These are phyloP conservation scores for Ananas comosus DNA, from an alignment of 176 grass and related monocot species.

Conservation along the genomic window DNA sequence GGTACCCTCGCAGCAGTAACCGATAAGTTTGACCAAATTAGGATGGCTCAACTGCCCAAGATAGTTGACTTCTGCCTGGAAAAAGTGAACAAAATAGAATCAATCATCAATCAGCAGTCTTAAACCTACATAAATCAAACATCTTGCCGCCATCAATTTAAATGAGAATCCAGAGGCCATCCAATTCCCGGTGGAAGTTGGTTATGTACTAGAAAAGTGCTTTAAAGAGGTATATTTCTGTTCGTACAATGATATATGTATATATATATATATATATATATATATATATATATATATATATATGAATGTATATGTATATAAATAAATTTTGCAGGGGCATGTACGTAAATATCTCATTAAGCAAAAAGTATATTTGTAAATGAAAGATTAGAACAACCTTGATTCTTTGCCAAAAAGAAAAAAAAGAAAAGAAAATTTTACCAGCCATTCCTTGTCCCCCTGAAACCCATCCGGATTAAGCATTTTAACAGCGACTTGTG, in stretches of 20 bases:
- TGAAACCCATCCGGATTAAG: constrained; percentile 92
- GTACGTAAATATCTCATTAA: too few species aligned
- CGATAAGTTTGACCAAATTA: constrained; percentile 87
- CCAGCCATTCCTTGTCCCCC: constrained; percentile 97
- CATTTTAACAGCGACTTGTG: constrained; percentile 84
- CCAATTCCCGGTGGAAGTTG: too few species aligned
- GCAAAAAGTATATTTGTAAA: too few species aligned
- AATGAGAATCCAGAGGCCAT: too few species aligned
- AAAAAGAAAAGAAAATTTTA: constrained; percentile 22
- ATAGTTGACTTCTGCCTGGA: constrained; percentile 95
- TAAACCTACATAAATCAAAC: not conserved
- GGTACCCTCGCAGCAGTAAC: constrained; percentile 88
- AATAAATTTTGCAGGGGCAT: too few species aligned
- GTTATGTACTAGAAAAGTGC: too few species aligned
- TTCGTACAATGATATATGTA: too few species aligned
- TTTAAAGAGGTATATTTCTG: too few species aligned
- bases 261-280: too few species aligned
- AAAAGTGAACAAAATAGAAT: constrained; percentile 15
- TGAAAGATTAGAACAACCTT: not conserved
- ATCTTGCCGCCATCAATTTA: too few species aligned
- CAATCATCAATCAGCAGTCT: constrained; percentile 5
- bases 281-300: too few species aligned
- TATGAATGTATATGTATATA: too few species aligned
- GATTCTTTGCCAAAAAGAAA: constrained; percentile 8
- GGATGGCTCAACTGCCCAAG: constrained; percentile 91